Evolutionary conservation across 345 rosid genomes (phyloP).

Genomic region (Aquilaria yunnanensis): DNA sequence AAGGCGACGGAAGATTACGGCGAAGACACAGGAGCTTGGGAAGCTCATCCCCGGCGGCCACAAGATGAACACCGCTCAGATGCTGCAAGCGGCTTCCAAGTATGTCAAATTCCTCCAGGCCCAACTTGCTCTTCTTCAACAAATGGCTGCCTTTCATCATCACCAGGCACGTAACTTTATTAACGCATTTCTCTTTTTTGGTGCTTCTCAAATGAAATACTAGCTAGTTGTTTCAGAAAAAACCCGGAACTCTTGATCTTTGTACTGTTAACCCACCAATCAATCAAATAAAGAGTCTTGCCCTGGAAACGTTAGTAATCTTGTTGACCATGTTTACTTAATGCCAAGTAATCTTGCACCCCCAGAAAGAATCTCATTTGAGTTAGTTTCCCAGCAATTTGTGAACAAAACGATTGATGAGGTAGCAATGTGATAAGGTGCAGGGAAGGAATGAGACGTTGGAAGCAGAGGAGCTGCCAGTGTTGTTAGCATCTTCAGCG

Average conservation of each 20-base stretch:
- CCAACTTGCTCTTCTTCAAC: background rate
- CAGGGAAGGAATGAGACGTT: background rate
- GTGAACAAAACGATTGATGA: too few relatives aligned
- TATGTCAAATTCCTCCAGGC: slow-evolving; percentile 4
- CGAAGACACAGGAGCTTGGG: slow-evolving; percentile 1
- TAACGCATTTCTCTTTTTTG: too few relatives aligned
- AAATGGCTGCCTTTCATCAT: background rate
- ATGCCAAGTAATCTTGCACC: too few relatives aligned
- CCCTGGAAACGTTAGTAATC: too few relatives aligned
- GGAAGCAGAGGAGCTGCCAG: background rate
- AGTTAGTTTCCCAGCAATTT: too few relatives aligned
- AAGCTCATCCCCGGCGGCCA: slow-evolving; percentile 2
- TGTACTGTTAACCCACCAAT: background rate
- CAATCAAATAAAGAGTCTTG: too few relatives aligned
- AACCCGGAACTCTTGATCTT: background rate
- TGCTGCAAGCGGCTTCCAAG: background rate
- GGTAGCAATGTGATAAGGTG: too few relatives aligned
- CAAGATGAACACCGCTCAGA: background rate
- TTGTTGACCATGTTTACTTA: too few relatives aligned
- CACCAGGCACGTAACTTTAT: background rate
- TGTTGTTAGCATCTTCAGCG: background rate
- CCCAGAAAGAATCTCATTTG: too few relatives aligned
- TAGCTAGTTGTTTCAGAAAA: too few relatives aligned
- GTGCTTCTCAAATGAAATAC: too few relatives aligned
- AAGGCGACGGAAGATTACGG: slow-evolving; percentile 1